Base-by-base conservation (phyloP, 345 rosid species). In the Acer saccharum region DNA sequence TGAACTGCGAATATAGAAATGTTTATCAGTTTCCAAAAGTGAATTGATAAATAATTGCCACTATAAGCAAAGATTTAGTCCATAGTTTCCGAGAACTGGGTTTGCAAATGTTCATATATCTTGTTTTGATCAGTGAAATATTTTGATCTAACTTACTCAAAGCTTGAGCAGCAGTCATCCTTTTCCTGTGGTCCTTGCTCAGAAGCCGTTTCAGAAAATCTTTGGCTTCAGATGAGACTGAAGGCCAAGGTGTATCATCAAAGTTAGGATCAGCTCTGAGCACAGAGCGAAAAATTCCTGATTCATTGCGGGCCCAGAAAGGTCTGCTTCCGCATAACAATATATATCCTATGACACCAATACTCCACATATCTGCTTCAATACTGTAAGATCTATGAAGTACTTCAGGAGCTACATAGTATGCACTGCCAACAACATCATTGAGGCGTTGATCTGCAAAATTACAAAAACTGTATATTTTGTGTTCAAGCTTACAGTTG, bases 361-460 rank as follows among this genome's bases (percentile, higher is more conserved):
- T 87, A 79, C 99, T 94, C 99, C 99, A 97, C 82, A 93, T 87
- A 87, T 97, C 99, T 39, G 97, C 98, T 80, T 97, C 99, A 35
- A 90, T 84, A 71, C 90, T 87, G 83, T 97, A 97, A 58, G 96
- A 93, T 86, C 98, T 94, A 83, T 97, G 98, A 61, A 97, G 95
- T 69, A 97, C 99, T 90, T 97, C 98, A 35, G 99, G 98, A 21
- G 99, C 94, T 75, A 97, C 99, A 82, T 97, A 94, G 84, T 91
- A 97, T 73, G 98, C 98, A 86, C 98, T 97, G 68, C 99, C 99
- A 71, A 97, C 99, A 71, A 97, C 92, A 81, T 97, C 98, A 68
- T 88, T 97, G 82, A 93, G 93, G 73, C 98, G 93, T 73, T 92
- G 96, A 84, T 93, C 99, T 97, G 94, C 78, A 80, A 21, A 71